These are phyloP conservation scores for Alternaria atra DNA, from an alignment of 2,329 filamentous ascomycete species.

Conservation along the genomic window DNA sequence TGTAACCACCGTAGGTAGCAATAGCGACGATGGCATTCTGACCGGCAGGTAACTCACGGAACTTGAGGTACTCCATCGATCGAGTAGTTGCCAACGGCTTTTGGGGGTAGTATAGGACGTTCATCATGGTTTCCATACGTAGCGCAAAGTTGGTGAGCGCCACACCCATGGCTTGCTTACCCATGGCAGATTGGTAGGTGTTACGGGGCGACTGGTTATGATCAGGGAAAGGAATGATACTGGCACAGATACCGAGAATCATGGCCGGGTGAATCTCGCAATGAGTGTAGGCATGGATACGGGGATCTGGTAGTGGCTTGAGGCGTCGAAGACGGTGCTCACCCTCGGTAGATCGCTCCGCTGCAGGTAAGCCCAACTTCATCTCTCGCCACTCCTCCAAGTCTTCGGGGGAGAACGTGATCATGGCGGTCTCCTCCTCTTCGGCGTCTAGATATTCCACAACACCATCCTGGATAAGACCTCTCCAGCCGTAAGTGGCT, in stretches of 20 bases:
- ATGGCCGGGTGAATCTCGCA: conserved; percentile 99
- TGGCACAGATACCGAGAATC: conserved; percentile 97
- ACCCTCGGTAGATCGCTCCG: conserved; percentile 62
- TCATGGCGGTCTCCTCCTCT: conserved; percentile 99
- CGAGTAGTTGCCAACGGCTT: conserved; percentile 95
- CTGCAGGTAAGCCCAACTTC: conserved; percentile 53
- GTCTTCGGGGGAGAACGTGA: conserved; percentile 98
- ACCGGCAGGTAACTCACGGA: conserved; percentile 94
- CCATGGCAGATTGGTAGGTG: conserved; percentile 99
- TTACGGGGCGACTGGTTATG: conserved; percentile 99
- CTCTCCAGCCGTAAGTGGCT: conserved; percentile 84
- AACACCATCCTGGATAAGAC: conserved; percentile 81
- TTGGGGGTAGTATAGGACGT: conserved; percentile 98
- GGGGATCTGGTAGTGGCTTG: conserved; percentile 85
- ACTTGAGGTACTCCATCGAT: conserved; percentile 98
- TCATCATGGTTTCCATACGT: conserved; percentile 99
- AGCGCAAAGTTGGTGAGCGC: conserved; percentile 97
- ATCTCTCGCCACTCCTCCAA: conserved; percentile 68
- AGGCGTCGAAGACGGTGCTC: conserved; percentile 84
- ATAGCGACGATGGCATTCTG: conserved; percentile 99
- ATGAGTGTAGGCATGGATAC: conserved; percentile 93
- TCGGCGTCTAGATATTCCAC: conserved; percentile 98
- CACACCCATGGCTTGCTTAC: conserved; percentile 99
- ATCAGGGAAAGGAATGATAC: conserved; percentile 99
- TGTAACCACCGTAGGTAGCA: conserved; percentile 96